A percentile compares a stretch with the other conserved stretches of the same genome.
Evolutionary conservation across 768 basidiomycete genomes (phyloP).

Genomic region (Suillus clintonianus): DNA sequence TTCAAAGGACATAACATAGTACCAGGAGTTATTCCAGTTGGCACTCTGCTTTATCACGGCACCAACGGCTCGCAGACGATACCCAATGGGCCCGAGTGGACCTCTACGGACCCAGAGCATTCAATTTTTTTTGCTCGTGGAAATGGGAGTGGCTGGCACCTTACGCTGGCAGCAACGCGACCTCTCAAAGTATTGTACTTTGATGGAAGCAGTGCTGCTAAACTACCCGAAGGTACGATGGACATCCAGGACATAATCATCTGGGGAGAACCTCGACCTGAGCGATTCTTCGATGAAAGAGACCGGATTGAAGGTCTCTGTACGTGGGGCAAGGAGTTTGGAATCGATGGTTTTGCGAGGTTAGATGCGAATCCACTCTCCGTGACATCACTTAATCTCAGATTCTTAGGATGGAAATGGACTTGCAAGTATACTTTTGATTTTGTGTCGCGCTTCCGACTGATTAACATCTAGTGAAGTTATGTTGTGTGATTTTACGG

Average conservation of each 20-base stretch:
- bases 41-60: constrained; percentile 41
- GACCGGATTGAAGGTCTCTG: constrained; percentile 32
- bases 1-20: constrained; percentile 31
- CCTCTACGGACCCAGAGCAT: constrained; percentile 31
- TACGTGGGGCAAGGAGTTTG: no score
- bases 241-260: constrained; percentile 38
- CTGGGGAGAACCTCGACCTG: constrained; percentile 29
- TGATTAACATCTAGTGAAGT: constrained; percentile 37
- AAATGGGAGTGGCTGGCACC: constrained; percentile 18
- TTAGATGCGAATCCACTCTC: neutral
- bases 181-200: constrained; percentile 13
- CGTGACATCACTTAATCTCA: no score
- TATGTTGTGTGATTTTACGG: no score
- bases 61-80: constrained; percentile 9
- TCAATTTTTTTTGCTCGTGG: constrained; percentile 37
- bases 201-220: constrained; percentile 12
- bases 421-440: constrained; percentile 39
- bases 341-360: constrained; percentile 37
- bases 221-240: constrained; percentile 26
- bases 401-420: constrained; percentile 46
- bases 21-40: constrained; percentile 34
- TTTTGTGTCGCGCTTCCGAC: neutral
- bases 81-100: constrained; percentile 32
- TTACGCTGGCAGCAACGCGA: no score
- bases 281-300: constrained; percentile 19